Conservation (phyloP, 768 basidiomycete genomes). For the Lactarius hengduanensis region DNA sequence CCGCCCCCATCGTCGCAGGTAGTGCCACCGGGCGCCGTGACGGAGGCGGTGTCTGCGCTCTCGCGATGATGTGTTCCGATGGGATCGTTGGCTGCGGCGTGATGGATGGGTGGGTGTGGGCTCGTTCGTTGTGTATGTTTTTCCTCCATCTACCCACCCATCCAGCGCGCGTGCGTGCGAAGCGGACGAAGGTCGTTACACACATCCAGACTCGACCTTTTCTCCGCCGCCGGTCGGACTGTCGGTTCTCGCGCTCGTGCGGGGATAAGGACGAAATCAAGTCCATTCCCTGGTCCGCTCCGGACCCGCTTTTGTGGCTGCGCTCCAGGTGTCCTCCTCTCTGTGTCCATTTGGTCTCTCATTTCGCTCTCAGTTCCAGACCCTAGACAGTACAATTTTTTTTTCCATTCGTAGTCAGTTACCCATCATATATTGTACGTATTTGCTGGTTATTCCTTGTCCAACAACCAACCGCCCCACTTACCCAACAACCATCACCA, state of each 20-base stretch:
- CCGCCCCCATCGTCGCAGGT: not conserved
- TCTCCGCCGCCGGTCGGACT: not conserved
- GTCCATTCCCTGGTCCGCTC: not conserved
- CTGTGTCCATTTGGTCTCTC: not conserved
- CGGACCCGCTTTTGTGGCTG: not conserved
- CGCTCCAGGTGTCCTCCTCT: not conserved
- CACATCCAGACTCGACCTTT: not conserved
- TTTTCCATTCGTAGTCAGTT: not conserved
- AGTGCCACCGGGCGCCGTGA: not conserved
- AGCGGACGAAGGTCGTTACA: not conserved
- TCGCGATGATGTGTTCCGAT: not conserved
- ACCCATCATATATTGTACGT: constrained; percentile 2
- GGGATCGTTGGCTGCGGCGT: constrained; percentile 1
- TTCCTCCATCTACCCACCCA: not conserved
- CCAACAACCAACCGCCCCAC: not conserved
- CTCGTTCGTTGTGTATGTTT: not conserved
- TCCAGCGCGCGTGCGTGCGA: not conserved
- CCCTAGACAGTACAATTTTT: not conserved
- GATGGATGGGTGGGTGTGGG: not conserved
- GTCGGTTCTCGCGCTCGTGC: not conserved
- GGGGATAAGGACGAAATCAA: not conserved
- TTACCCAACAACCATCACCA: not conserved
- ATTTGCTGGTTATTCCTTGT: not conserved
- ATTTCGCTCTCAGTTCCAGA: not conserved
- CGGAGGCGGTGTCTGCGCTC: not conserved